Conservation (phyloP, 2,329 filamentous ascomycete genomes). For the Pseudogymnoascus sp. region DNA sequence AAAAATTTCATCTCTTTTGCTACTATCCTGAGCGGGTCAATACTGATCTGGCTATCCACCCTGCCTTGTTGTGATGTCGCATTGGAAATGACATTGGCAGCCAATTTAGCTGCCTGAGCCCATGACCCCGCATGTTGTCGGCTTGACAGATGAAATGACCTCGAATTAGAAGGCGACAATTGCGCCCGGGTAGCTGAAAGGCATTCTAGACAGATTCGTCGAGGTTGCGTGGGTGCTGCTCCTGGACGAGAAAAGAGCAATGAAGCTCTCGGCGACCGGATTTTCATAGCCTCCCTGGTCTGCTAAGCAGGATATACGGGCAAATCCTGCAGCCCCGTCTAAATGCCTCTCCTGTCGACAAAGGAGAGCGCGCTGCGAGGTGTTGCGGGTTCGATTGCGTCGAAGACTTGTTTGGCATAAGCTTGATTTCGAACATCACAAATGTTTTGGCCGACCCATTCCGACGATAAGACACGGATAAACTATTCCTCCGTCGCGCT, state of each 20-base stretch:
- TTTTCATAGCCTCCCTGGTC: conserved; percentile 38
- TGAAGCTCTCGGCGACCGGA: conserved; percentile 42
- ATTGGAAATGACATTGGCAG: conserved; percentile 62
- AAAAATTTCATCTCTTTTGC: conserved; percentile 96
- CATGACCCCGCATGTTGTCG: conserved; percentile 55
- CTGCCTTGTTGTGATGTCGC: conserved; percentile 56
- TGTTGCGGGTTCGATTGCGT: conserved; percentile 2
- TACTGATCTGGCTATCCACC: conserved; percentile 66
- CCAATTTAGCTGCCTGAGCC: conserved; percentile 63
- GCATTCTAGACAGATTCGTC: conserved; percentile 35
- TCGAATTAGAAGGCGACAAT: conserved; percentile 15
- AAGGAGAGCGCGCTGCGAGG: not conserved
- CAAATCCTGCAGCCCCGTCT: conserved; percentile 9
- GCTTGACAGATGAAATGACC: conserved; percentile 30
- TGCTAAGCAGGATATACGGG: conserved; percentile 2
- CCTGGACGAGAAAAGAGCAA: conserved; percentile 34
- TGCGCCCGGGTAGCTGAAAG: conserved; percentile 18
- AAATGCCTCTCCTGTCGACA: not conserved
- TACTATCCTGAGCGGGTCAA: conserved; percentile 82
- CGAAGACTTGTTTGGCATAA: not conserved
- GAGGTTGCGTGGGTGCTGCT: conserved; percentile 29
- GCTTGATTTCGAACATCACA: conserved; percentile 10
- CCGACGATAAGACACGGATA: conserved; percentile 6
- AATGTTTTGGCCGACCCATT: conserved; percentile 11
- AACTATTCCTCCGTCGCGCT: conserved; percentile 3